A percentile compares a stretch with the other conserved stretches of the same genome.
Evolutionary conservation across 768 basidiomycete genomes (phyloP).

Genomic region (Podaxis pistillaris): DNA sequence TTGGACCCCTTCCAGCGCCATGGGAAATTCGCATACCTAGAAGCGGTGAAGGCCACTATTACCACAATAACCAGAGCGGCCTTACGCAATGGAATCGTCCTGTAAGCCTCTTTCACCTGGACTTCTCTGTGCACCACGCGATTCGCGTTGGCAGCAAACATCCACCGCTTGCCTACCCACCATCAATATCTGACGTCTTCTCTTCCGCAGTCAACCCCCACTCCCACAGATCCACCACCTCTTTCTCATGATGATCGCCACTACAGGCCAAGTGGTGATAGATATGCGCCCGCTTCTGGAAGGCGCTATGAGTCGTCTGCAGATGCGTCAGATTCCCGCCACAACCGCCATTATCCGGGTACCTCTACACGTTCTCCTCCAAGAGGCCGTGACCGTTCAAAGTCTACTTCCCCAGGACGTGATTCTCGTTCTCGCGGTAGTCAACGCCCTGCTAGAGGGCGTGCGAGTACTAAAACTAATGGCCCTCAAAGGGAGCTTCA

Average conservation of each 20-base stretch:
- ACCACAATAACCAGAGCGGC: slow-evolving; percentile 55
- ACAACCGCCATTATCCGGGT: slow-evolving; percentile 17
- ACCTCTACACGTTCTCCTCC: slow-evolving; percentile 28
- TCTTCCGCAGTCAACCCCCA: slow-evolving; percentile 26
- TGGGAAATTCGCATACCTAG: slow-evolving; percentile 62
- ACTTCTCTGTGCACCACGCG: neutral
- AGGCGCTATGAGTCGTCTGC: slow-evolving; percentile 14
- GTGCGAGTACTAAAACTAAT: slow-evolving; percentile 29
- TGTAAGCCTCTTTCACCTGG: slow-evolving; percentile 28
- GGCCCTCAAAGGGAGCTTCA: slow-evolving; percentile 25
- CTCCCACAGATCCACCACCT: slow-evolving; percentile 16
- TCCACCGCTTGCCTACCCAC: slow-evolving; percentile 3
- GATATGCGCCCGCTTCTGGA: slow-evolving; percentile 18
- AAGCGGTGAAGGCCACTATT: slow-evolving; percentile 47
- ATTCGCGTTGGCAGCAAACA: slow-evolving; percentile 6
- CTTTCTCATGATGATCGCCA: slow-evolving; percentile 63
- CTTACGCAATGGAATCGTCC: slow-evolving; percentile 61
- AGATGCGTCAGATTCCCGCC: slow-evolving; percentile 19
- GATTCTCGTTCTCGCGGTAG: slow-evolving; percentile 22
- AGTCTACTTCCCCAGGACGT: slow-evolving; percentile 24
- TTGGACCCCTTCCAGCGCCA: slow-evolving; percentile 44
- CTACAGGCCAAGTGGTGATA: slow-evolving; percentile 51
- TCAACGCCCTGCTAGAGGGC: slow-evolving; percentile 25
- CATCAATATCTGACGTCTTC: slow-evolving; percentile 30
- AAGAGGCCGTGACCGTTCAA: slow-evolving; percentile 26